Evolutionary conservation across 2,329 filamentous ascomycete species (phyloP), one percentile per base, ranked within the genome.

Genomic region (Monascus ruber): DNA sequence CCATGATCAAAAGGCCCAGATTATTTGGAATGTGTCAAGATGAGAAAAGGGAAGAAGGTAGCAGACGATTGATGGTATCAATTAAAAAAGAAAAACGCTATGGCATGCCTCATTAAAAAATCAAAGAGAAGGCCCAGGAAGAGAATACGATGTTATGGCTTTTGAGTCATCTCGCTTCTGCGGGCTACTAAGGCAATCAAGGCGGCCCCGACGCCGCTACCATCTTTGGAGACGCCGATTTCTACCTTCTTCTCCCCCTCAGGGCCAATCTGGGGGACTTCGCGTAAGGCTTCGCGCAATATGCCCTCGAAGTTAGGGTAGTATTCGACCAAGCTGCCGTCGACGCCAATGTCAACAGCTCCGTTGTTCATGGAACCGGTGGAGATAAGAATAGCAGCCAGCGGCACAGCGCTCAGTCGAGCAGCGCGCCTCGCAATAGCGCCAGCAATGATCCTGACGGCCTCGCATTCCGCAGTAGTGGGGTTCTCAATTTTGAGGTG

Each of bases 211-310:
- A 94, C 85, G 46, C 86, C 91, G 47, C 84, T 91, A 35, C 91
- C 91, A 59, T 98, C 91, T 72, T 94, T 95, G 45, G 91, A 91
- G 55, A 96, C 91, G 24, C 89, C 91, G 54, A 98, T 95, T 41
- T 86, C 76, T 48, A 98, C 84, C 64, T 80, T 84, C 66, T 84
- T 82, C 48, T 93, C 87, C 7, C 88, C 87, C 41, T 74, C 69
- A 34, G 71, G 66, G 4, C 89, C 89, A 52, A 96, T 83, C 44
- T 82, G 78, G 10, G 85, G 74, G 38, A 94, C 78, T 40, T 77
- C 78, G 36, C 79, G 69, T 42, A 96, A 71, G 5, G 85, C 85
- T 56, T 94, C 84, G 45, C 88, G 77, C 46, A 96, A 83, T 69
- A 91, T 83, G 41, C 83, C 81, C 48, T 91, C 80, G 66, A 95